Evolutionary conservation across 2,329 filamentous ascomycete species (phyloP).

Genomic region (Graphilbum ipis-grandicollis): DNA sequence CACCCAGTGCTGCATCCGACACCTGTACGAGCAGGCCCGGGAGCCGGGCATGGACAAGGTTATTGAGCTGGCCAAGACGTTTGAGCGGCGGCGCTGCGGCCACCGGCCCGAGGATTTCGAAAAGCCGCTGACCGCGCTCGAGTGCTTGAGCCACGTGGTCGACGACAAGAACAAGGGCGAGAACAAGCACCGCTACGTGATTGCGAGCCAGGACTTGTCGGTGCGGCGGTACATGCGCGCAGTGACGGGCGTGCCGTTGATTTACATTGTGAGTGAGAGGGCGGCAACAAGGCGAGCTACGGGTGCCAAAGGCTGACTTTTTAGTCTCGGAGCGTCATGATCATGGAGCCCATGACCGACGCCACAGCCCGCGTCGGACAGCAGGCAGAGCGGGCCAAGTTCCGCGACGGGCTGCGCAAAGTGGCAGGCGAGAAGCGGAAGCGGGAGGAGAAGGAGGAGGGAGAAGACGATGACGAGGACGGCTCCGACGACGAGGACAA

Average conservation of each 20-base stretch:
- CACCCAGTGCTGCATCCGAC: constrained; percentile 11
- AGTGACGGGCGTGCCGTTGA: constrained; percentile 56
- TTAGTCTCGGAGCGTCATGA: constrained; percentile 47
- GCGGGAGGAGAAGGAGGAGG: constrained; percentile 15
- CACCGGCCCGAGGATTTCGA: constrained; percentile 58
- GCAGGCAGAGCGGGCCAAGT: constrained; percentile 57
- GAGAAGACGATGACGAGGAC: not conserved
- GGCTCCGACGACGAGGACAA: constrained; percentile 14
- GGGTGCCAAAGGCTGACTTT: no score
- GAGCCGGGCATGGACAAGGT: constrained; percentile 20
- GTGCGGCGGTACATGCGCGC: constrained; percentile 45
- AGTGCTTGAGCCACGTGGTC: constrained; percentile 51
- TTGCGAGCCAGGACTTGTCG: constrained; percentile 54
- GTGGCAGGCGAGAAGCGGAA: constrained; percentile 29
- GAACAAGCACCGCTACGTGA: constrained; percentile 67
- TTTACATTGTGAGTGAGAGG: constrained; percentile 42
- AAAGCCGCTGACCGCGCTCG: constrained; percentile 48
- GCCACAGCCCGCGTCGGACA: constrained; percentile 45
- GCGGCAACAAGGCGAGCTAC: not conserved
- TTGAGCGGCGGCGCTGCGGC: constrained; percentile 59
- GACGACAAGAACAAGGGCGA: constrained; percentile 57
- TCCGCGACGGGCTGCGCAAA: constrained; percentile 49
- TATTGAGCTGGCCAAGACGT: constrained; percentile 56
- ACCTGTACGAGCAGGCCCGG: constrained; percentile 8
- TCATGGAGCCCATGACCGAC: constrained; percentile 50